These are phyloP conservation scores for Leccinum fallax DNA, from an alignment of 1,284 basidiomycete genomes.

Conservation along the genomic window DNA sequence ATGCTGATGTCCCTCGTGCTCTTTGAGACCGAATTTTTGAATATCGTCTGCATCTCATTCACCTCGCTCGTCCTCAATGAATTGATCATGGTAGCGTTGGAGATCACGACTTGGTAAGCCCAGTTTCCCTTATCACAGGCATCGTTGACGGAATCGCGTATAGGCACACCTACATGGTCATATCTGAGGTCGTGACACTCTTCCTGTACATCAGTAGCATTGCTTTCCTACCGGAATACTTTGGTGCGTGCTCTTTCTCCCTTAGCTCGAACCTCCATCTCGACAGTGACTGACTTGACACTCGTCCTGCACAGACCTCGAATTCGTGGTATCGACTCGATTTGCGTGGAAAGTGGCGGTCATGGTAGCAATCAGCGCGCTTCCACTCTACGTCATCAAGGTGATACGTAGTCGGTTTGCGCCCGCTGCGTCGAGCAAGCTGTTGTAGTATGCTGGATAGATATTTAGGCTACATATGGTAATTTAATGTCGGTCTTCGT, in stretches of 20 bases:
- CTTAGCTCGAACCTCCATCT: background rate
- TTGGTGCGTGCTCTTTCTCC: conserved; percentile 64
- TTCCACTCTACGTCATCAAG: conserved; percentile 93
- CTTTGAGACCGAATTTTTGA: conserved; percentile 97
- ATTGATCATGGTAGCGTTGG: conserved; percentile 97
- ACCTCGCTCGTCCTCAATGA: conserved; percentile 96
- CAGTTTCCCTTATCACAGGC: background rate
- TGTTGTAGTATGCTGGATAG: conserved; percentile 45
- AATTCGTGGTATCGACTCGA: conserved; percentile 85
- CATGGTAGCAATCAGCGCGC: conserved; percentile 91
- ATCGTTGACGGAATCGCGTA: background rate
- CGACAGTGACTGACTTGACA: background rate
- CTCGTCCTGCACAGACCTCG: conserved; percentile 63
- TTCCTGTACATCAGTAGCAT: conserved; percentile 92
- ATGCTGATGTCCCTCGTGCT: conserved; percentile 97
- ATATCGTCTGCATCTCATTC: conserved; percentile 98
- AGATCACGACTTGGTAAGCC: conserved; percentile 93
- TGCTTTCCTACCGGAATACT: conserved; percentile 94
- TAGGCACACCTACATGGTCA: conserved; percentile 96
- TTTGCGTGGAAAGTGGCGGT: conserved; percentile 97
- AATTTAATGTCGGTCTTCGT: background rate
- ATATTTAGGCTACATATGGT: background rate
- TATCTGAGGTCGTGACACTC: conserved; percentile 89
- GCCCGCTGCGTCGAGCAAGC: conserved; percentile 94
- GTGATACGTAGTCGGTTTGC: conserved; percentile 83